Conservation (phyloP, 139 green algal genomes). For the Chlorella vulgaris region DNA sequence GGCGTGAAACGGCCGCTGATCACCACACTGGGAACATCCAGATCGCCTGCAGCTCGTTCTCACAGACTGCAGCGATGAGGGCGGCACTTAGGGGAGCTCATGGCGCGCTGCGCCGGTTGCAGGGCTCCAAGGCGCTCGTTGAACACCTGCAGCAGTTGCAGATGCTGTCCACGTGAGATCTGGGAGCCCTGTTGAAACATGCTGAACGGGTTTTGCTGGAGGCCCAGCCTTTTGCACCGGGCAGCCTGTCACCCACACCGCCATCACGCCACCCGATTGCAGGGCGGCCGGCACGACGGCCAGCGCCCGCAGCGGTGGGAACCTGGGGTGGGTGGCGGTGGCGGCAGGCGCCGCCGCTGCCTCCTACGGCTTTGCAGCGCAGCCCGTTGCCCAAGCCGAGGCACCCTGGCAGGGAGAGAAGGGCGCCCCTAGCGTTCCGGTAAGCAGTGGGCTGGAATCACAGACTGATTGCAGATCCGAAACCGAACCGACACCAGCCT, state of each 20-base stretch:
- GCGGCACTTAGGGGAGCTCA: neutral
- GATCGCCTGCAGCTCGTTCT: too few relatives aligned
- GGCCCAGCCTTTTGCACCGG: neutral
- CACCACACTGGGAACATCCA: too few relatives aligned
- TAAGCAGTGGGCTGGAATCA: too few relatives aligned
- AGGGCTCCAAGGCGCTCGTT: neutral
- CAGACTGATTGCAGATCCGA: too few relatives aligned
- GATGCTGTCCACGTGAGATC: neutral
- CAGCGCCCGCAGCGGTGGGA: too few relatives aligned
- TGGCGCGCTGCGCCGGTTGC: neutral
- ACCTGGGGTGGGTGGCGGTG: neutral
- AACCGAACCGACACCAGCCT: neutral
- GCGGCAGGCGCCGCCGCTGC: conserved; percentile 5
- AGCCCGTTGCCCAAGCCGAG: conserved; percentile 11
- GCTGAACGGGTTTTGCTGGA: too few relatives aligned
- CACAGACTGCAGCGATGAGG: too few relatives aligned
- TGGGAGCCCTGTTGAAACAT: neutral
- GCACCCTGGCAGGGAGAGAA: conserved; percentile 9
- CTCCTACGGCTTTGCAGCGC: conserved; percentile 1
- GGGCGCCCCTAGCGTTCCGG: neutral
- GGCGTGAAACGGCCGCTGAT: too few relatives aligned
- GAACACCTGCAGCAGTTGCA: neutral
- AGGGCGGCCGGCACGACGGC: too few relatives aligned
- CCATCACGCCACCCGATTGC: too few relatives aligned
- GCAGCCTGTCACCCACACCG: too few relatives aligned